These are phyloP conservation scores for Blakeslea trispora DNA, from an alignment of 371 early-diverging fungal genomes.

Conservation along the genomic window DNA sequence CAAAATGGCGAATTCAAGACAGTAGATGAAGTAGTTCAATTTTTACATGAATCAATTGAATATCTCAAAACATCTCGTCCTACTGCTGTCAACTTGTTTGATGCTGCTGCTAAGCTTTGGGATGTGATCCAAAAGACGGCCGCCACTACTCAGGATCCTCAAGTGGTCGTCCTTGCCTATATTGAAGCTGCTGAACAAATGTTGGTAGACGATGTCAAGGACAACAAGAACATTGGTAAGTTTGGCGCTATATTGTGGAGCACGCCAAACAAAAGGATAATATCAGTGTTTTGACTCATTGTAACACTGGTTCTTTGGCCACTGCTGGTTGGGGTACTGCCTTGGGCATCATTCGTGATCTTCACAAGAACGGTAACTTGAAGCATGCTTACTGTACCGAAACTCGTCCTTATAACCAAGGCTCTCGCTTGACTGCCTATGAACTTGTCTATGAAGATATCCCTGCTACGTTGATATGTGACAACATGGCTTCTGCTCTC, in stretches of 20 bases:
- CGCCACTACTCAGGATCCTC: conserved; percentile 23
- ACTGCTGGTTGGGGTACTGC: conserved; percentile 91
- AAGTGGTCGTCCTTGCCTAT: conserved; percentile 58
- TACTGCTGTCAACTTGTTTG: conserved; percentile 96
- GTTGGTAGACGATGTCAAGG: conserved; percentile 83
- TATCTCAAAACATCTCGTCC: conserved; percentile 91
- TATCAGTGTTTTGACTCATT: conserved; percentile 88
- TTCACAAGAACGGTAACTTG: conserved; percentile 60
- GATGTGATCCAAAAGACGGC: conserved; percentile 32
- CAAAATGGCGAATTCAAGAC: conserved; percentile 39
- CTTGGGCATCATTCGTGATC: conserved; percentile 83
- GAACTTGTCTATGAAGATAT: conserved; percentile 93
- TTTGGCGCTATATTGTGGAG: conserved; percentile 69
- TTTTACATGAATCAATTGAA: conserved; percentile 67
- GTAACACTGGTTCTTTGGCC: conserved; percentile 93
- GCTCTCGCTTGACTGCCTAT: conserved; percentile 91
- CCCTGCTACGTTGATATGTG: conserved; percentile 88
- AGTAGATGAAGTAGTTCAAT: conserved; percentile 48
- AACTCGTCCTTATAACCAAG: conserved; percentile 97
- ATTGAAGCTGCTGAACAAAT: conserved; percentile 81
- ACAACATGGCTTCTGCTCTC: conserved; percentile 89
- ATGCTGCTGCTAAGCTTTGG: conserved; percentile 79
- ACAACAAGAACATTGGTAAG: conserved; percentile 88
- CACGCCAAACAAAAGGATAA: conserved; percentile 38
- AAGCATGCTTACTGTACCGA: conserved; percentile 93